Conservation (phyloP, 192 early-diverging fungal species). For the Phycomyces blakesleeanus region DNA sequence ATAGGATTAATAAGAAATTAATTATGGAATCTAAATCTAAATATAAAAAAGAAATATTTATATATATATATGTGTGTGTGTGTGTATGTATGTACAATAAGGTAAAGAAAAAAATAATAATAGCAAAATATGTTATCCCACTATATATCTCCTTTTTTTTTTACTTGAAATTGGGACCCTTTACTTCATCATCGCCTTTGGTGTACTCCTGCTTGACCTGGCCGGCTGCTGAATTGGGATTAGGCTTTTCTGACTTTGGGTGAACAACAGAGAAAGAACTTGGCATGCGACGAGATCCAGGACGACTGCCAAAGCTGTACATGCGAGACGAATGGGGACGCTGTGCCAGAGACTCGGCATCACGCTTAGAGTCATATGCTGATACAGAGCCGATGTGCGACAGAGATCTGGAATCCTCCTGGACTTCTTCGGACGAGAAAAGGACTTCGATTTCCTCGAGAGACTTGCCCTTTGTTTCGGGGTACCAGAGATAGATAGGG, state of each 20-base stretch:
- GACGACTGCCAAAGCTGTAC: conserved; percentile 5
- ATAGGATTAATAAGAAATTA: no score
- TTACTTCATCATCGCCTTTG: conserved; percentile 9
- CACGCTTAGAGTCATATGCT: conserved; percentile 25
- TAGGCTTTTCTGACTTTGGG: conserved; percentile 17
- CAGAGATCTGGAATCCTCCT: conserved; percentile 25
- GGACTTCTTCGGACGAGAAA: conserved; percentile 27
- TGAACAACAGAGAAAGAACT: conserved; percentile 19
- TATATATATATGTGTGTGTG: no score
- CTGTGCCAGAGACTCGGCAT: conserved; percentile 25
- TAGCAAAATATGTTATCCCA: no score
- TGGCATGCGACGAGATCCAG: conserved; percentile 23
- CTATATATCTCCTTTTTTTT: no score
- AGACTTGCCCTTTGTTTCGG: conserved; percentile 80
- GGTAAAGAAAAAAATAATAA: no score
- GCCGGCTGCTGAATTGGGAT: conserved; percentile 20
- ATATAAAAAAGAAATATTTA: no score
- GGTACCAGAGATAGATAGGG: conserved; percentile 64
- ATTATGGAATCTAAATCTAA: no score
- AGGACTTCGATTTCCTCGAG: conserved; percentile 58
- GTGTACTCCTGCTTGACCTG: conserved; percentile 23
- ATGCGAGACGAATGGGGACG: conserved; percentile 19
- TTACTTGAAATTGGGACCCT: conserved; percentile 32
- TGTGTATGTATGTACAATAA: no score
- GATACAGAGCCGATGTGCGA: conserved; percentile 28